A percentile compares a stretch with the other conserved stretches of the same genome.
phyloP scores from a whole-genome alignment of 805 yeast genomes.

The Nakazawaea pomicola region DNA sequence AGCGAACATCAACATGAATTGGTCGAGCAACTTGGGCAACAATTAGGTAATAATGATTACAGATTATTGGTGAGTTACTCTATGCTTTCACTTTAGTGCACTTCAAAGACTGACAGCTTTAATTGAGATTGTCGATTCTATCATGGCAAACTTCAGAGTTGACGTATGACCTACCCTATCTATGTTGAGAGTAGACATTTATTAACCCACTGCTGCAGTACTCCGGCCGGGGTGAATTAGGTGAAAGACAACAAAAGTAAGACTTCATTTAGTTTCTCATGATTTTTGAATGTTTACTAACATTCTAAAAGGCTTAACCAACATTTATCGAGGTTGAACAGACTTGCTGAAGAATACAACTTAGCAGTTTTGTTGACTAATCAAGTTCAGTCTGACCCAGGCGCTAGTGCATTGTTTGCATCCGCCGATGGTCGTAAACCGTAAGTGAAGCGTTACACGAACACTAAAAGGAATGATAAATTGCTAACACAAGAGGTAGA shows the following conservation, averaged over 20 bases:
- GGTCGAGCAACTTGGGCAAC: constrained; percentile 59
- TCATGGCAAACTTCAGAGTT: constrained; percentile 75
- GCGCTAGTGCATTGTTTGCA: constrained; percentile 74
- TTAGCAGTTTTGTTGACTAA: constrained; percentile 71
- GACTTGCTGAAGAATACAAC: constrained; percentile 75
- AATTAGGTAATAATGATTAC: constrained; percentile 64
- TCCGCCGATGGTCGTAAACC: constrained; percentile 83
- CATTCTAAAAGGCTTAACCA: constrained; percentile 34
- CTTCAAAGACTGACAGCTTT: neutral
- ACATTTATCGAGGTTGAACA: constrained; percentile 43
- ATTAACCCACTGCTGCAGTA: constrained; percentile 27
- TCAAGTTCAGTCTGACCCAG: constrained; percentile 82
- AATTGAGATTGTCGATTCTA: constrained; percentile 52
- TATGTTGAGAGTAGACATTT: neutral
- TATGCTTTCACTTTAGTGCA: neutral
- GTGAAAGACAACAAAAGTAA: constrained; percentile 68
- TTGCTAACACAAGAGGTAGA: constrained; percentile 14
- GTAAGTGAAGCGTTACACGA: no score
- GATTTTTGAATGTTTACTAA: constrained; percentile 19
- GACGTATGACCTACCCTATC: constrained; percentile 33
- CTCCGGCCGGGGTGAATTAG: constrained; percentile 72
- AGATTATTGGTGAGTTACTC: constrained; percentile 41
- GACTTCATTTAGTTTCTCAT: no score
- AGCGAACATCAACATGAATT: constrained; percentile 78
- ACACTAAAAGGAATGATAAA: no score